Evolutionary conservation across 1,139 yeast genomes (phyloP).

Genomic region (Magnusiomyces clavatus): DNA sequence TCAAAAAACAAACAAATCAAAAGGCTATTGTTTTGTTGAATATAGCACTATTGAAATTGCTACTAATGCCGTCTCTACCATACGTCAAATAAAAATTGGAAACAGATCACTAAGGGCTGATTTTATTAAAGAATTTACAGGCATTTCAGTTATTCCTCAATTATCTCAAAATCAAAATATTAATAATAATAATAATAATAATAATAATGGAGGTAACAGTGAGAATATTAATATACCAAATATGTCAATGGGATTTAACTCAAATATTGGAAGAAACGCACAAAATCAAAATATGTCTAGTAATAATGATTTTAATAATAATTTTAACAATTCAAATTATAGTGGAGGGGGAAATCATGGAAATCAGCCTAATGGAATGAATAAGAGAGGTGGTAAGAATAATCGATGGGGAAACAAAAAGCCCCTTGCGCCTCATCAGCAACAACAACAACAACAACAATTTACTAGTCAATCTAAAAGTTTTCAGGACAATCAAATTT

Average conservation of each 20-base stretch:
- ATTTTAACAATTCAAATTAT: background rate
- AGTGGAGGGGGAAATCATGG: background rate
- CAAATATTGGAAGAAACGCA: background rate
- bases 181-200: conserved; percentile 8
- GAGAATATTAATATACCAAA: conserved; percentile 5
- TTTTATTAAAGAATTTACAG: conserved; percentile 42
- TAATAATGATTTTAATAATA: too few relatives aligned
- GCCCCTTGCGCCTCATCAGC: background rate
- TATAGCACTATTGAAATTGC: conserved; percentile 44
- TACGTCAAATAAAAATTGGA: conserved; percentile 47
- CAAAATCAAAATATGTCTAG: too few relatives aligned
- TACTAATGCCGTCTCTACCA: conserved; percentile 65
- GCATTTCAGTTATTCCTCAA: conserved; percentile 8
- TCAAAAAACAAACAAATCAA: conserved; percentile 70
- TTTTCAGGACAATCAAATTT: too few relatives aligned
- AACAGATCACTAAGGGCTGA: conserved; percentile 60
- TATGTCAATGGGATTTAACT: background rate
- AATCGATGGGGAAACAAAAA: conserved; percentile 2
- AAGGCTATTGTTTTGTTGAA: conserved; percentile 73
- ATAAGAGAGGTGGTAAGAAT: background rate
- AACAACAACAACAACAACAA: conserved; percentile 5
- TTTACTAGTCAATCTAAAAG: conserved; percentile 33
- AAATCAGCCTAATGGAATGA: background rate
- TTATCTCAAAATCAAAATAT: background rate
- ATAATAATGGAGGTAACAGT: conserved; percentile 9